Conservation (phyloP, 352 stramenopile species). For the Phytopythium vexans region DNA sequence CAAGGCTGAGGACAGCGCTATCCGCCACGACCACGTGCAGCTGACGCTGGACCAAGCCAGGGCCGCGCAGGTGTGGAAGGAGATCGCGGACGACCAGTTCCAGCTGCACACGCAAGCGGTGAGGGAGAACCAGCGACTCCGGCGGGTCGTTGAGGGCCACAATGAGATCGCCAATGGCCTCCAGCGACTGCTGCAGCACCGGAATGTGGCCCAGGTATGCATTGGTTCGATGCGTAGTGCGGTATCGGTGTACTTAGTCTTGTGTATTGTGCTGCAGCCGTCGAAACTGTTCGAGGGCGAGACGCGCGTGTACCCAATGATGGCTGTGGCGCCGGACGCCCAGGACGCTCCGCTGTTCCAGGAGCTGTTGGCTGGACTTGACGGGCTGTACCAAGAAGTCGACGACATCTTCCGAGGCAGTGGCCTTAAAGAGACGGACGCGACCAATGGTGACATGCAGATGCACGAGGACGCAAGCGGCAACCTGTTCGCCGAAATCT, state of each 20-base stretch:
- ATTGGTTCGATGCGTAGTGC: neutral
- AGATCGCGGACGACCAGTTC: conserved; percentile 34
- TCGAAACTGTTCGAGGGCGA: conserved; percentile 25
- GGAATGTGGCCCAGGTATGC: conserved; percentile 15
- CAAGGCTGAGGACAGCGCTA: neutral
- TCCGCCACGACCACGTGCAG: neutral
- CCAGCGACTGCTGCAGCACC: conserved; percentile 30
- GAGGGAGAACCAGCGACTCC: conserved; percentile 51
- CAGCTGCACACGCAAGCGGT: conserved; percentile 42
- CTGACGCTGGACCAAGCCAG: conserved; percentile 3
- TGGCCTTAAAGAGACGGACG: conserved; percentile 20
- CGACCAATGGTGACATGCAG: conserved; percentile 7
- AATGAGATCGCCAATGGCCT: conserved; percentile 55
- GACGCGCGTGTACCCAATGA: conserved; percentile 18
- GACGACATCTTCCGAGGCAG: neutral
- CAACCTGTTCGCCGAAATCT: conserved; percentile 42
- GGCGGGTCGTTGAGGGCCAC: conserved; percentile 49
- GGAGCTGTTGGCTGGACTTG: conserved; percentile 29
- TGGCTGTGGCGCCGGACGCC: conserved; percentile 18
- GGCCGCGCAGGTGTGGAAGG: conserved; percentile 24
- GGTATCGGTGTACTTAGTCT: neutral
- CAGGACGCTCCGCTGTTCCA: conserved; percentile 25
- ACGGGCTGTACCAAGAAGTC: conserved; percentile 31
- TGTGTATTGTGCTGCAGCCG: conserved; percentile 9
- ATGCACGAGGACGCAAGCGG: conserved; percentile 14